Conservation (phyloP, 2,329 filamentous ascomycete genomes). For the Aspergillus vadensis region DNA sequence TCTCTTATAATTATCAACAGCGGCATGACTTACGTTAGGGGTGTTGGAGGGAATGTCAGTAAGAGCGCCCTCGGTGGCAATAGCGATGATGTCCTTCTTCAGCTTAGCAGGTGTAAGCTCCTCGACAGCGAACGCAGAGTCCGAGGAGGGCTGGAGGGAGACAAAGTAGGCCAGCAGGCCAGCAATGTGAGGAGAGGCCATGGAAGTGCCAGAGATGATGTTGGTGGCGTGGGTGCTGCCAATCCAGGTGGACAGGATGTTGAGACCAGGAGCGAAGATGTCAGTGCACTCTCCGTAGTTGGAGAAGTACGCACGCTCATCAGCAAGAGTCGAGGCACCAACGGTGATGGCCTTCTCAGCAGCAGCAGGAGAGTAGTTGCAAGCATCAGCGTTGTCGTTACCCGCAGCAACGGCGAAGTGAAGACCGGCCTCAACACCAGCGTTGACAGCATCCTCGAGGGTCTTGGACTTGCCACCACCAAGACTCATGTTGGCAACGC, state of each 20-base stretch:
- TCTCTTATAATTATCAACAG: not conserved
- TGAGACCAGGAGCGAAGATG: constrained; percentile 96
- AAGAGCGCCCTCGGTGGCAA: constrained; percentile 78
- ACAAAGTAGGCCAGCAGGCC: constrained; percentile 98
- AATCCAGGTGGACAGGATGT: constrained; percentile 98
- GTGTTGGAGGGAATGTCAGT: constrained; percentile 82
- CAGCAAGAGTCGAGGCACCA: constrained; percentile 87
- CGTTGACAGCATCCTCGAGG: constrained; percentile 90
- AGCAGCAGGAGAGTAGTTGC: constrained; percentile 97
- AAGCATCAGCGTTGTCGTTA: constrained; percentile 98
- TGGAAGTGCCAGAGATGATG: constrained; percentile 98
- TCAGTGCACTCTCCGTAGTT: constrained; percentile 99
- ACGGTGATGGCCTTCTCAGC: constrained; percentile 92
- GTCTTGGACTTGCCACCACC: constrained; percentile 95
- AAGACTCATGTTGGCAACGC: constrained; percentile 98
- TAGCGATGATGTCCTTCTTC: constrained; percentile 81
- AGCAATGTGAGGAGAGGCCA: constrained; percentile 96
- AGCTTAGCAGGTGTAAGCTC: constrained; percentile 90
- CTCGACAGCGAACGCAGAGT: constrained; percentile 89
- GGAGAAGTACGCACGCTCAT: constrained; percentile 99
- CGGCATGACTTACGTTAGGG: constrained; percentile 65
- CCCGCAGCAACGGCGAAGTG: constrained; percentile 98
- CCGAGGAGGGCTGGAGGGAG: constrained; percentile 85
- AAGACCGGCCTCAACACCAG: constrained; percentile 84
- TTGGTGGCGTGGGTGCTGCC: constrained; percentile 94